Evolutionary conservation across 179 eudicot species (phyloP).

Genomic region (Patellifolia procumbens): DNA sequence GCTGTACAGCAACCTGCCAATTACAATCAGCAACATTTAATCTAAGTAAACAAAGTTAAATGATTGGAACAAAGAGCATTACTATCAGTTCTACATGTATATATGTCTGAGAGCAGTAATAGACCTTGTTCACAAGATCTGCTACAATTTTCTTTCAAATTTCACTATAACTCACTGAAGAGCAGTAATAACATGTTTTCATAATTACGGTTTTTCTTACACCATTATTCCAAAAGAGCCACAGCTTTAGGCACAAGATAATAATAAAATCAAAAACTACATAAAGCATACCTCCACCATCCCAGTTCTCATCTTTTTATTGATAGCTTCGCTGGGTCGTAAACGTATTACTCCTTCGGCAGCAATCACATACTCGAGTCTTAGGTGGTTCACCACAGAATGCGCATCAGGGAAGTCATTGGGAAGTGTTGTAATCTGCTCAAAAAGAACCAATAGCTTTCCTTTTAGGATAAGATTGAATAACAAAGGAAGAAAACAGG

Average conservation of each 20-base stretch:
- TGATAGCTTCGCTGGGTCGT: slow-evolving; percentile 74
- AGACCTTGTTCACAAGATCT: neutral
- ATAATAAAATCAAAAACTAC: neutral
- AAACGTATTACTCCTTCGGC: slow-evolving; percentile 76
- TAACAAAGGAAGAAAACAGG: neutral
- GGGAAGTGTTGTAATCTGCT: slow-evolving; percentile 87
- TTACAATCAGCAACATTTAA: slow-evolving; percentile 9
- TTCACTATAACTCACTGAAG: neutral
- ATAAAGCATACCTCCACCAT: slow-evolving; percentile 61
- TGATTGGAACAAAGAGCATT: neutral
- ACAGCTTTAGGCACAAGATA: neutral
- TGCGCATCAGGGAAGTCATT: slow-evolving; percentile 87
- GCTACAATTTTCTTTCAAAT: neutral
- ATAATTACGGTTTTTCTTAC: neutral
- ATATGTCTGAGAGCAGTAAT: slow-evolving; percentile 5
- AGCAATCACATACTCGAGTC: slow-evolving; percentile 85
- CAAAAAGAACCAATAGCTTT: slow-evolving; percentile 11
- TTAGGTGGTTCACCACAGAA: slow-evolving; percentile 53
- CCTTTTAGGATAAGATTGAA: neutral
- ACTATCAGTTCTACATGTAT: neutral
- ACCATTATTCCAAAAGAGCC: neutral
- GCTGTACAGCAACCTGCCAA: slow-evolving; percentile 79
- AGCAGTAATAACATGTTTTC: neutral
- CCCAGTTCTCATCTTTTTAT: slow-evolving; percentile 86
- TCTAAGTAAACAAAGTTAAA: neutral